A percentile compares a stretch with the other conserved stretches of the same genome.
Evolutionary conservation across 2,329 filamentous ascomycete genomes (phyloP).

Genomic region (Fusarium chuoi): DNA sequence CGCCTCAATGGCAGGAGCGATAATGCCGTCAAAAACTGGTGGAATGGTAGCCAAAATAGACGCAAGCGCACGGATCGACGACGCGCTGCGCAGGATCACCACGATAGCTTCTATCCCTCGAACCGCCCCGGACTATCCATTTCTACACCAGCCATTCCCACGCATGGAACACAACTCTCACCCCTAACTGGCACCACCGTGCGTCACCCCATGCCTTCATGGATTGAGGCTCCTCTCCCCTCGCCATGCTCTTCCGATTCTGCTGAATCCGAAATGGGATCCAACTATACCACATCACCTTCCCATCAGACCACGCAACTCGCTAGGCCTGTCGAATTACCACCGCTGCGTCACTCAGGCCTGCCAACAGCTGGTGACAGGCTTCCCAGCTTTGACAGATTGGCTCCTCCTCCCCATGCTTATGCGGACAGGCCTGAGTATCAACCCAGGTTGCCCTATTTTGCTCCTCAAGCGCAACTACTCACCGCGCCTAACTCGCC

Average conservation of each 20-base stretch:
- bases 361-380: conserved; percentile 22
- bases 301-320: conserved; percentile 48
- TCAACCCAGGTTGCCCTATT: conserved; percentile 26
- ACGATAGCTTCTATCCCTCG: conserved; percentile 37
- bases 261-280: conserved; percentile 74
- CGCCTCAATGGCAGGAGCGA: conserved; percentile 86
- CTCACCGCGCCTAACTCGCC: conserved; percentile 46
- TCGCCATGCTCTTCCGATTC: conserved; percentile 55
- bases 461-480: conserved; percentile 36
- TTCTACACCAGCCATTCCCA: conserved; percentile 30
- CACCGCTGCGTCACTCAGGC: conserved; percentile 44
- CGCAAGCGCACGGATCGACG: conserved; percentile 64
- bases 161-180: conserved; percentile 24
- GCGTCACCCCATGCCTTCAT: conserved; percentile 36
- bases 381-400: conserved; percentile 46
- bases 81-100: conserved; percentile 44
- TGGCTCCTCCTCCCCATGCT: conserved; percentile 16
- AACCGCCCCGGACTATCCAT: conserved; percentile 47
- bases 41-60: conserved; percentile 93
- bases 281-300: conserved; percentile 71
- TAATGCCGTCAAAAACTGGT: conserved; percentile 98
- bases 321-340: conserved; percentile 56
- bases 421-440: conserved; percentile 16
- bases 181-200: conserved; percentile 30
- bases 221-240: conserved; percentile 49